phyloP scores from a whole-genome alignment of 768 basidiomycete species.

The Tricholoma matsutake region DNA sequence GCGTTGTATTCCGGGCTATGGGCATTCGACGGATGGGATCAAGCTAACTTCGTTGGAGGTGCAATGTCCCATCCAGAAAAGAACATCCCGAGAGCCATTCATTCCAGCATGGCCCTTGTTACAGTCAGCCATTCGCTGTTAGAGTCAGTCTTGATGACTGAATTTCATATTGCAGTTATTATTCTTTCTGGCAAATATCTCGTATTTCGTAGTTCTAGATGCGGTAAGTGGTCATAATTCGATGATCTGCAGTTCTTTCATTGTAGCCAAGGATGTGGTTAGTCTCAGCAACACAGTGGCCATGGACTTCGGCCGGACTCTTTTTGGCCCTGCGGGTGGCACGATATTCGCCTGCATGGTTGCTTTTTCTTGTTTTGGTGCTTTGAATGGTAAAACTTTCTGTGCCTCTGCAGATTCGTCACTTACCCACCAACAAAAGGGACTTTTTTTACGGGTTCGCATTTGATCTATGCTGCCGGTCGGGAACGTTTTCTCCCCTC shows the following conservation, averaged over 20 bases:
- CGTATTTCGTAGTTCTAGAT: constrained; percentile 93
- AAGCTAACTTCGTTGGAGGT: constrained; percentile 87
- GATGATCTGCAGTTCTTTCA: neutral
- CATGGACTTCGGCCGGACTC: constrained; percentile 84
- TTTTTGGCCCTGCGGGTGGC: constrained; percentile 87
- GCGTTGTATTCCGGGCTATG: constrained; percentile 93
- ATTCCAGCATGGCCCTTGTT: constrained; percentile 85
- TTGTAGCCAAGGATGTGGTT: constrained; percentile 49
- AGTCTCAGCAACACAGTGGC: constrained; percentile 84
- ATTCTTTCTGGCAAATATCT: constrained; percentile 79
- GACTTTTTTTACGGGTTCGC: constrained; percentile 71
- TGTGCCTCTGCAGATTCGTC: neutral
- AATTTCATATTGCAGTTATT: constrained; percentile 44
- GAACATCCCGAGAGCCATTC: constrained; percentile 87
- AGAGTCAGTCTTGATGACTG: constrained; percentile 2
- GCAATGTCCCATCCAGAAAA: constrained; percentile 80
- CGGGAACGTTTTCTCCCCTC: constrained; percentile 85
- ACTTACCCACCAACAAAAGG: constrained; percentile 35
- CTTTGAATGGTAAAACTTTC: constrained; percentile 67
- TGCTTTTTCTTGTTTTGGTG: constrained; percentile 92
- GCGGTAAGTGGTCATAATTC: constrained; percentile 41
- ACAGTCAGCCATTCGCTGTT: constrained; percentile 42
- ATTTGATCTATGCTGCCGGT: constrained; percentile 86
- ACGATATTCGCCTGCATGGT: constrained; percentile 88
- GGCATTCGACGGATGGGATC: constrained; percentile 98